These are phyloP conservation scores for Ambrosia hybrid DNA, from an alignment of 140 eudicot species.

Conservation along the genomic window DNA sequence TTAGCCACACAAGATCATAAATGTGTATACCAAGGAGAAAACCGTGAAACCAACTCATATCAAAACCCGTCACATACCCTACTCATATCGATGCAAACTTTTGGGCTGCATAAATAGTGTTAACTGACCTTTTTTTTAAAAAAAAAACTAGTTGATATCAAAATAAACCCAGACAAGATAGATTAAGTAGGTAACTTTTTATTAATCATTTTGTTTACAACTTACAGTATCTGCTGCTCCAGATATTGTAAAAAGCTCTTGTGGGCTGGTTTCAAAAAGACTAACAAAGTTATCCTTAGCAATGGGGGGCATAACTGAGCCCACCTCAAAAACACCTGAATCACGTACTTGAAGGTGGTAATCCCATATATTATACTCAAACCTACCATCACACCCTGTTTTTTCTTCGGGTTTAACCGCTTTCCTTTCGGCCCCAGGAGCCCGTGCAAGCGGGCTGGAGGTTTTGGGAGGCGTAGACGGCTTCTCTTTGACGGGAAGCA, in stretches of 20 bases:
- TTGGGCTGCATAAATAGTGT: neutral
- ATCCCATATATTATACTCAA: constrained; percentile 67
- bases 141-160: neutral
- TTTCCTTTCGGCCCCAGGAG: constrained; percentile 40
- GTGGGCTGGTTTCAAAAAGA: constrained; percentile 73
- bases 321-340: constrained; percentile 29
- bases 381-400: constrained; percentile 9
- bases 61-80: neutral
- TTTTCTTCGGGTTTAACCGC: constrained; percentile 31
- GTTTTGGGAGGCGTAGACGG: constrained; percentile 28
- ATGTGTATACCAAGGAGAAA: too few relatives aligned
- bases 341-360: constrained; percentile 57
- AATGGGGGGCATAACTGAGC: constrained; percentile 24
- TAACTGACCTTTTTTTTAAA: neutral
- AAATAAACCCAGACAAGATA: constrained; percentile 3
- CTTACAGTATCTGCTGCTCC: constrained; percentile 40
- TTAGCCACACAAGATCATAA: neutral
- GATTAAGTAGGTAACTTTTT: constrained; percentile 39
- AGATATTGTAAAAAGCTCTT: constrained; percentile 47
- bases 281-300: constrained; percentile 52
- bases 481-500: constrained; percentile 37
- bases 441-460: constrained; percentile 48
- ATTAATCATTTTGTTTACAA: constrained; percentile 50
- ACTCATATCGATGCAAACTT: neutral
- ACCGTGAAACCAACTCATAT: too few relatives aligned